These are phyloP conservation scores for Neonectria coccinea DNA, from an alignment of 2,329 filamentous ascomycete genomes.

Conservation along the genomic window DNA sequence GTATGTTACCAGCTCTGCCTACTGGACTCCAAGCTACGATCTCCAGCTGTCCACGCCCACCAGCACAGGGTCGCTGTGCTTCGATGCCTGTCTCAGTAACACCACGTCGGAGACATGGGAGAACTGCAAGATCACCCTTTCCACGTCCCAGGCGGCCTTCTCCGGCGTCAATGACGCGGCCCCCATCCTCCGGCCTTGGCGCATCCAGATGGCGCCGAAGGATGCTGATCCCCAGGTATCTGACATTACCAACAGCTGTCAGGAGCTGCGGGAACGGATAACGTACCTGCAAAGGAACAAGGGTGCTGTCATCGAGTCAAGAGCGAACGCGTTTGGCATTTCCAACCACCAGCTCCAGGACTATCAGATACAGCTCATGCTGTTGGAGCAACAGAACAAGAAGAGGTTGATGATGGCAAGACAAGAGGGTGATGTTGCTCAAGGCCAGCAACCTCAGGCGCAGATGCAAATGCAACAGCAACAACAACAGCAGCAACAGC, in stretches of 20 bases:
- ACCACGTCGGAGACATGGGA: conserved; percentile 73
- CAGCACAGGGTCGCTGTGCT: conserved; percentile 65
- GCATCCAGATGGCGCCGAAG: conserved; percentile 60
- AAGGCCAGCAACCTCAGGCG: conserved; percentile 39
- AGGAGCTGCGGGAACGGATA: conserved; percentile 52
- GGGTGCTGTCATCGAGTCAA: neutral
- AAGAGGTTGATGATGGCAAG: conserved; percentile 85
- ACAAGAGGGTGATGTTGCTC: conserved; percentile 67
- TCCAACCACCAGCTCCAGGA: conserved; percentile 82
- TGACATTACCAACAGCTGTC: conserved; percentile 53
- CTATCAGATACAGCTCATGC: conserved; percentile 89
- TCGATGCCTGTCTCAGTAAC: conserved; percentile 73
- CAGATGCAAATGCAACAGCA: neutral
- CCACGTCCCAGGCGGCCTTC: conserved; percentile 71
- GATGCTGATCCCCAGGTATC: conserved; percentile 23
- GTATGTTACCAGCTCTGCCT: conserved; percentile 69
- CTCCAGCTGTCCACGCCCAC: conserved; percentile 68
- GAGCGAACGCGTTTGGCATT: conserved; percentile 42
- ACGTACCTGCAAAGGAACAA: conserved; percentile 46
- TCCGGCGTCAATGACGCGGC: conserved; percentile 66
- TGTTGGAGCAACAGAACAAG: conserved; percentile 87
- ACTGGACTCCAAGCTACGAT: conserved; percentile 72
- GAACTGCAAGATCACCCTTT: conserved; percentile 69
- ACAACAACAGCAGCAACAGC: neutral
- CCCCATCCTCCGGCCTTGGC: conserved; percentile 68